Base-by-base conservation (phyloP, 257 asterid genomes). In the Eucommia ulmoides region DNA sequence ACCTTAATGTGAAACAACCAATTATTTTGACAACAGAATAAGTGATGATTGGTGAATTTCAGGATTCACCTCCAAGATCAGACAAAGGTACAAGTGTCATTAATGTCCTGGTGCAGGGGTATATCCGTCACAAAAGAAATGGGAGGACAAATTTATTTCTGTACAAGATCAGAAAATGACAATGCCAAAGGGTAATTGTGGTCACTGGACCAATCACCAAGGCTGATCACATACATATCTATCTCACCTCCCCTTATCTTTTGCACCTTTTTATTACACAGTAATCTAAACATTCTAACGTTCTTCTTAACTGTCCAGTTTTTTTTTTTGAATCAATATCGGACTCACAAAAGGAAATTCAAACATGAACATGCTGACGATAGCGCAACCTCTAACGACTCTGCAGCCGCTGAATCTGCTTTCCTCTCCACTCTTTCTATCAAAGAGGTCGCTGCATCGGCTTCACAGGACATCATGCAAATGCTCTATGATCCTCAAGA, bases 401-500 rank as follows among this genome's bases (percentile, higher is more conserved):
- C 68, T 52, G 60, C 60, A 55, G 41, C n/a, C n/a, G n/a, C 33
- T 55, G 56, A 52, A 44, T 20, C 18, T 33, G 62, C 54, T 19
- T 24, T 52, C 19, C 15, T 54, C 61, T 19, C 65, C 67, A 33
- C 33, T 64, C 52, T n/a, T 26, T 14, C 55, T 56, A 3, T 61
- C 59, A 23, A 53, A 71, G 54, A 55, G 68, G 10, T 21, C 46
- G 21, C 41, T 62, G 54, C 67, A 41, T 35, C 29, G 58, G 54
- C 74, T 56, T 19, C 22, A 59, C 24, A 23, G 58, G 41, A 56
- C 22, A 35, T 45, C 44, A 15, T 21, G 65, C 33, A 26, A 66
- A 50, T 21, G 25, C 44, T 60, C 55, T 19, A 67, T 67, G 78
- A 53, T 60, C 60, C 53, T 61, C 49, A 56, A 72, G 55, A n/a